Evolutionary conservation across 495 filamentous ascomycete genomes (phyloP).

Genomic region (Penicillium ucsense): DNA sequence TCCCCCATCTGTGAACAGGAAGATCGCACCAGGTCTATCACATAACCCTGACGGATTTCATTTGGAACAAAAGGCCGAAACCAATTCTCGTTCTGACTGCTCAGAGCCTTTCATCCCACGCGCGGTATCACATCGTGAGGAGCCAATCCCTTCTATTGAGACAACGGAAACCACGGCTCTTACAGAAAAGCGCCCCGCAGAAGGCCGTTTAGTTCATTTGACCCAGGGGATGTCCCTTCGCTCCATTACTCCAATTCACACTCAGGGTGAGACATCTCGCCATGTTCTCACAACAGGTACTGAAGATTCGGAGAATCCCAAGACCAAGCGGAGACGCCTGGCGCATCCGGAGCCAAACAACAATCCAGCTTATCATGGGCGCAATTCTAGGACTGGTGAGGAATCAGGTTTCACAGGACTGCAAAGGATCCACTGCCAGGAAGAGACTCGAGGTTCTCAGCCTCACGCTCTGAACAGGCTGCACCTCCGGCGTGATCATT

Average conservation of each 20-base stretch:
- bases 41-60: too few relatives aligned
- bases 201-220: constrained; percentile 22
- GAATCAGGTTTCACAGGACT: constrained; percentile 9
- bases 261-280: constrained; percentile 9
- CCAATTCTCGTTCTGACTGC: constrained; percentile 4
- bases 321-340: constrained; percentile 26
- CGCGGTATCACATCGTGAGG: constrained; percentile 16
- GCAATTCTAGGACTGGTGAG: constrained; percentile 9
- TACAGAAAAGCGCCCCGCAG: constrained; percentile 16
- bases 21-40: constrained; percentile 21
- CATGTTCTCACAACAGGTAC: constrained; percentile 2
- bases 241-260: constrained; percentile 24
- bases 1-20: constrained; percentile 9
- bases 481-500: constrained; percentile 17
- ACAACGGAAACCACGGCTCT: constrained; percentile 29
- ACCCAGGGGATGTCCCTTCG: constrained; percentile 29
- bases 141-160: constrained; percentile 36
- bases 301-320: constrained; percentile 13
- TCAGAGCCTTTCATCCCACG: constrained; percentile 9
- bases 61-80: too few relatives aligned
- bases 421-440: constrained; percentile 12
- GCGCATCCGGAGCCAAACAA: constrained; percentile 1
- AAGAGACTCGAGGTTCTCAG: constrained; percentile 13
- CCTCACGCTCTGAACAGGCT: constrained; percentile 10
- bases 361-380: constrained; percentile 3